A percentile compares a stretch with the other conserved stretches of the same genome.
phyloP scores from a whole-genome alignment of 2,329 filamentous ascomycete genomes.

The Sarocladium brachiariae region DNA sequence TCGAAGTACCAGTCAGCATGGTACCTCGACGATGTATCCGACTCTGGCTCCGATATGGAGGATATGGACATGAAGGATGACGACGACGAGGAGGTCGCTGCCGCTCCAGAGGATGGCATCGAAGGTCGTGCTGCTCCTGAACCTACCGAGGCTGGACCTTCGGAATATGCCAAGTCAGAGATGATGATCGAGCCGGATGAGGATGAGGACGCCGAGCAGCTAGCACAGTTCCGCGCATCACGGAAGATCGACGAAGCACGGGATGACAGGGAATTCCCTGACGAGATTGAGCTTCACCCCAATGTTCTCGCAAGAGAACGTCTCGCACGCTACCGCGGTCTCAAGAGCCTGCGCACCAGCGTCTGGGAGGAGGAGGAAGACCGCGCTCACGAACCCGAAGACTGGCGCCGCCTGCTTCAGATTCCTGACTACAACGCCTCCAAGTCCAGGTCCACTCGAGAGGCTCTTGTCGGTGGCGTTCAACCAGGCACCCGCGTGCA shows the following conservation, averaged over 20 bases:
- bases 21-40: conserved; percentile 78
- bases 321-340: conserved; percentile 75
- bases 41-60: conserved; percentile 78
- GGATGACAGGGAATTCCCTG: conserved; percentile 91
- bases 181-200: conserved; percentile 84
- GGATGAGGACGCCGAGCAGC: conserved; percentile 66
- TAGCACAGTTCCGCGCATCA: conserved; percentile 68
- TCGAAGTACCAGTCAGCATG: conserved; percentile 92
- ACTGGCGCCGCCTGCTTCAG: conserved; percentile 80
- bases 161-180: conserved; percentile 90
- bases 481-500: conserved; percentile 76
- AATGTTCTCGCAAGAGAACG: conserved; percentile 80
- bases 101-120: conserved; percentile 74
- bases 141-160: conserved; percentile 70
- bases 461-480: conserved; percentile 84
- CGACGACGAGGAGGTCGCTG: conserved; percentile 53
- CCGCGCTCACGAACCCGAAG: conserved; percentile 75
- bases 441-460: conserved; percentile 67
- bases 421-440: conserved; percentile 86
- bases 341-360: conserved; percentile 86
- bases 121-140: conserved; percentile 61
- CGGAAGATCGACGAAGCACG: conserved; percentile 73
- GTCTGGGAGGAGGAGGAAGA: conserved; percentile 88
- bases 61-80: conserved; percentile 54
- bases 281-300: conserved; percentile 92